These are phyloP conservation scores for Solanum sparsipilum DNA, from an alignment of 257 asterid species.

Conservation along the genomic window DNA sequence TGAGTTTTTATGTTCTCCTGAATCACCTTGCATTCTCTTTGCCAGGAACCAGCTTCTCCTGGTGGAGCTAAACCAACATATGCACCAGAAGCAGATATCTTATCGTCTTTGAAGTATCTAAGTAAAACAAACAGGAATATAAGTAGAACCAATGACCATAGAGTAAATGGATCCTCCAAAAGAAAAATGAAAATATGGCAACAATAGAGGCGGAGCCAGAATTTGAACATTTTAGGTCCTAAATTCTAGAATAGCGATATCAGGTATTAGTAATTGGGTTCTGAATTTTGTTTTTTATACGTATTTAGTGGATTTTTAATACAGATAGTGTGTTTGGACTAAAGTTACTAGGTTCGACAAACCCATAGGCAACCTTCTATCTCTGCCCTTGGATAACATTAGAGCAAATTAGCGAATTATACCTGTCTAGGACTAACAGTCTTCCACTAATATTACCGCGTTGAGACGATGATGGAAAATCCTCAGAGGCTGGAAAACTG, in stretches of 20 bases:
- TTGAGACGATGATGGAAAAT: slow-evolving; percentile 33
- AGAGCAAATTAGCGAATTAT: slow-evolving; percentile 1
- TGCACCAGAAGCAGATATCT: slow-evolving; percentile 34
- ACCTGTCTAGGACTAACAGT: slow-evolving; percentile 51
- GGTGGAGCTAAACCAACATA: slow-evolving; percentile 55
- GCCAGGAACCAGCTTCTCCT: slow-evolving; percentile 70
- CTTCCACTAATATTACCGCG: slow-evolving; percentile 54
- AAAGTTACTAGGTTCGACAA: background rate
- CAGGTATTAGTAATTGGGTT: too few relatives aligned
- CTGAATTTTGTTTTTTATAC: too few relatives aligned
- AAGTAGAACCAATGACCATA: background rate
- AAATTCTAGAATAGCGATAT: too few relatives aligned
- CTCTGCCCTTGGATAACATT: slow-evolving; percentile 35
- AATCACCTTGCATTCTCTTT: slow-evolving; percentile 59
- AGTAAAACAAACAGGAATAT: background rate
- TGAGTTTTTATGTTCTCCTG: background rate
- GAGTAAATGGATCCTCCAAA: background rate
- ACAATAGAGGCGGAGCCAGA: background rate
- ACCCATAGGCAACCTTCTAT: slow-evolving; percentile 12
- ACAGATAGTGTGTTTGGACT: background rate
- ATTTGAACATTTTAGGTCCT: background rate
- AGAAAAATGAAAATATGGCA: too few relatives aligned
- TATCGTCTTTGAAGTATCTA: slow-evolving; percentile 28
- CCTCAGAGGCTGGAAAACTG: slow-evolving; percentile 44
- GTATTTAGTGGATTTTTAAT: background rate